These are phyloP conservation scores for Termitomyces sp. DNA, from an alignment of 768 basidiomycete genomes.

Conservation along the genomic window DNA sequence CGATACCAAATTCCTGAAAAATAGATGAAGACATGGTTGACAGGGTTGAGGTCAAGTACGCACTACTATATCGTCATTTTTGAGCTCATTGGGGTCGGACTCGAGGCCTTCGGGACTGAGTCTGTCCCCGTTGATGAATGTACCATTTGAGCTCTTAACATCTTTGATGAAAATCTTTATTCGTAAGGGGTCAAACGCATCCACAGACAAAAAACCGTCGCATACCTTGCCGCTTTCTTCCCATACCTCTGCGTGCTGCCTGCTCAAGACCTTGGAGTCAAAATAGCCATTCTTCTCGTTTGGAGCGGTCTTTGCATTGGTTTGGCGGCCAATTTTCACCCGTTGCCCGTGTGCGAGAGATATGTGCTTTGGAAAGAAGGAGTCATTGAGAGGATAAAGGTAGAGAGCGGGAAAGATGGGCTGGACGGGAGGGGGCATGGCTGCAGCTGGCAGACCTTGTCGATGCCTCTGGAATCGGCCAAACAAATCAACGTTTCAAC, in stretches of 20 bases:
- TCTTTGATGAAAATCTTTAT: slow-evolving; percentile 94
- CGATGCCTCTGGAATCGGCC: slow-evolving; percentile 5
- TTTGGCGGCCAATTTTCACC: slow-evolving; percentile 92
- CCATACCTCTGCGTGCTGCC: slow-evolving; percentile 99
- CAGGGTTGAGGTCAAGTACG: slow-evolving; percentile 23
- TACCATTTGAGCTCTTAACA: slow-evolving; percentile 96
- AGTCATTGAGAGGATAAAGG: slow-evolving; percentile 91
- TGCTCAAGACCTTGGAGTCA: slow-evolving; percentile 88
- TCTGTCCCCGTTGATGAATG: slow-evolving; percentile 95
- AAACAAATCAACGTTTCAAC: slow-evolving; percentile 14
- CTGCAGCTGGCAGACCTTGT: slow-evolving; percentile 14
- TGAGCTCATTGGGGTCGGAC: slow-evolving; percentile 89
- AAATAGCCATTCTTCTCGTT: slow-evolving; percentile 94
- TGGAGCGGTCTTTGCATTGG: slow-evolving; percentile 91
- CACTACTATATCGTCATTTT: slow-evolving; percentile 94
- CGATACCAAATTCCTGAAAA: slow-evolving; percentile 93
- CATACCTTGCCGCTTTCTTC: slow-evolving; percentile 80
- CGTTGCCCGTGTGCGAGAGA: slow-evolving; percentile 62
- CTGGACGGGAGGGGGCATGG: slow-evolving; percentile 23
- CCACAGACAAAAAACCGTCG: background rate
- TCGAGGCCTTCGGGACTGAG: slow-evolving; percentile 86
- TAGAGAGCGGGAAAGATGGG: slow-evolving; percentile 44
- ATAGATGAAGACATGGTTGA: slow-evolving; percentile 2
- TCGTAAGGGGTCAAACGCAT: slow-evolving; percentile 4
- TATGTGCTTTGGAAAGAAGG: slow-evolving; percentile 93